Percentiles rank a stretch among this genome's conserved stretches.
Evolutionary conservation across 169 alveolate genomes (phyloP).

Genomic region (Cyclospora cayetanensis): DNA sequence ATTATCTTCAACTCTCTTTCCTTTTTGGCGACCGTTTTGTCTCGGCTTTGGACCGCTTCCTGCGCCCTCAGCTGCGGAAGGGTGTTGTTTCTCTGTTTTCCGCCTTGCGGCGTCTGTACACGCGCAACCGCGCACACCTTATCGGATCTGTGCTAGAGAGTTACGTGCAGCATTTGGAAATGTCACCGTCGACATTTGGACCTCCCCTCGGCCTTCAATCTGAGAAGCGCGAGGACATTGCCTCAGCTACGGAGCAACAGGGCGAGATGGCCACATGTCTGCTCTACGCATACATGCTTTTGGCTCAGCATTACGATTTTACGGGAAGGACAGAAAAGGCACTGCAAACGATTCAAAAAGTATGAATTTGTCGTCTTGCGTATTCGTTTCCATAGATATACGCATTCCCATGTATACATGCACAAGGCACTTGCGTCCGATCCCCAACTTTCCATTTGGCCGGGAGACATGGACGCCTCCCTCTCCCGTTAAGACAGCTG

Average conservation of each 20-base stretch:
- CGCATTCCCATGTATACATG: background rate
- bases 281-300: constrained; percentile 54
- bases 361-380: too few relatives aligned
- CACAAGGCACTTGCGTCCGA: too few relatives aligned
- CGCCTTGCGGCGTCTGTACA: constrained; percentile 43
- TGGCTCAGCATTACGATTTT: constrained; percentile 76
- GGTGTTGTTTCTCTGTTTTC: constrained; percentile 57
- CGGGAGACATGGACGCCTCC: too few relatives aligned
- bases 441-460: too few relatives aligned
- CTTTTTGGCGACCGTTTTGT: constrained; percentile 40
- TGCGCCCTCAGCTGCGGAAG: constrained; percentile 61
- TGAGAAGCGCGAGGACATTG: constrained; percentile 29
- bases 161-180: constrained; percentile 33
- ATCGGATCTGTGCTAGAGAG: constrained; percentile 23
- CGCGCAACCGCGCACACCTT: constrained; percentile 19
- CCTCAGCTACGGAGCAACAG: background rate
- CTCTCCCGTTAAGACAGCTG: too few relatives aligned
- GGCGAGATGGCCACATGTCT: constrained; percentile 34
- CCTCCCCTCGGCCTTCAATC: background rate
- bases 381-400: too few relatives aligned
- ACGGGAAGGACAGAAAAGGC: constrained; percentile 68
- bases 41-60: constrained; percentile 31
- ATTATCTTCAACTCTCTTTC: constrained; percentile 14
- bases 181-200: constrained; percentile 39
- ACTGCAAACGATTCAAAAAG: constrained; percentile 49